Conservation (phyloP, 1,284 basidiomycete genomes). For the Trametes pubescens region DNA sequence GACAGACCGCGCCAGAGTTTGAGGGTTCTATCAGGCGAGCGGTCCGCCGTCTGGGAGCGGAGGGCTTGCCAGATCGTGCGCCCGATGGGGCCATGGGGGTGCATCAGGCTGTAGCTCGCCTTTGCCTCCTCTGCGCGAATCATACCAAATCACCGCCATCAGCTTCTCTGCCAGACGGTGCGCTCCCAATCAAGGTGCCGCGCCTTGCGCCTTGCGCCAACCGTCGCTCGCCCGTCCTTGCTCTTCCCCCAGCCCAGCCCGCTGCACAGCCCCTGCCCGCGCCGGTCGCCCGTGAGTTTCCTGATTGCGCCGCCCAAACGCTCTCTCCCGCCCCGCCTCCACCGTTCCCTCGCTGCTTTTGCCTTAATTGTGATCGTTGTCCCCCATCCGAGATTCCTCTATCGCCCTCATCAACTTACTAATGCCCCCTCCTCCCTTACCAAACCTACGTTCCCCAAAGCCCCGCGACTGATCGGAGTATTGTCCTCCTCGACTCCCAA, state of each 20-base stretch:
- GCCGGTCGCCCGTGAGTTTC: slow-evolving; percentile 22
- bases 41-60: slow-evolving; percentile 29
- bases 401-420: slow-evolving; percentile 27
- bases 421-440: slow-evolving; percentile 20
- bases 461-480: slow-evolving; percentile 33
- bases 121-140: slow-evolving; percentile 28
- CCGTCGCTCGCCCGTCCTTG: background rate
- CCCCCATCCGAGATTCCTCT: slow-evolving; percentile 22
- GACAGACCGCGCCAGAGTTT: slow-evolving; percentile 33
- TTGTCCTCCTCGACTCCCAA: slow-evolving; percentile 13
- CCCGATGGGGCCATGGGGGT: slow-evolving; percentile 10
- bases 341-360: slow-evolving; percentile 24
- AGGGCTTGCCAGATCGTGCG: slow-evolving; percentile 9
- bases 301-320: slow-evolving; percentile 18
- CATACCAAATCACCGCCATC: slow-evolving; percentile 28
- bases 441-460: slow-evolving; percentile 20
- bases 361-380: slow-evolving; percentile 34
- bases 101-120: slow-evolving; percentile 20
- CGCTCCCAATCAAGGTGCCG: slow-evolving; percentile 23
- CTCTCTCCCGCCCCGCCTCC: slow-evolving; percentile 5
- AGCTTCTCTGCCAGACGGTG: slow-evolving; percentile 30
- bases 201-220: slow-evolving; percentile 17
- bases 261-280: slow-evolving; percentile 28
- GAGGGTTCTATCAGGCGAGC: slow-evolving; percentile 23
- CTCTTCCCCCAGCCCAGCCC: background rate